Conservation (phyloP, 495 filamentous ascomycete species). For the Aspergillus sparsus region DNA sequence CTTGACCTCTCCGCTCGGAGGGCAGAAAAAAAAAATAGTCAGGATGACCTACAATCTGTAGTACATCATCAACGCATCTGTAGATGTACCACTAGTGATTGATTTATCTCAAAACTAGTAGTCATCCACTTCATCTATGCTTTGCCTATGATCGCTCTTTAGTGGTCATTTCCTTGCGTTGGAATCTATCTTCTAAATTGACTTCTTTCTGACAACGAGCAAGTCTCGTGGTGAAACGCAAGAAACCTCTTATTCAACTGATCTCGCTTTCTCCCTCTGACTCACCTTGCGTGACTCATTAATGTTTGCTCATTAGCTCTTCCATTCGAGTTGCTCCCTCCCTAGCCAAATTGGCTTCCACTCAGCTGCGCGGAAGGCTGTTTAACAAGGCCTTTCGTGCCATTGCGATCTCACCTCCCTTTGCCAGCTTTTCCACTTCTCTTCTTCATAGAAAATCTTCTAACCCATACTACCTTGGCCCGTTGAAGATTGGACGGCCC, state of each 20-base stretch:
- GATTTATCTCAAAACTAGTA: neutral
- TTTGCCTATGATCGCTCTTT: neutral
- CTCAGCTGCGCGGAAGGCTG: conserved; percentile 35
- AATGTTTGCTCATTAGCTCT: conserved; percentile 3
- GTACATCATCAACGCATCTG: too few relatives aligned
- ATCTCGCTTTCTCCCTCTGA: neutral
- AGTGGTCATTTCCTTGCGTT: neutral
- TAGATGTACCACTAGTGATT: neutral
- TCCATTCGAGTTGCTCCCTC: conserved; percentile 5
- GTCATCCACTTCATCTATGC: neutral
- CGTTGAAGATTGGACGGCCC: neutral
- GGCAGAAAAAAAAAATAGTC: conserved; percentile 6
- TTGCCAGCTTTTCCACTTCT: conserved; percentile 5
- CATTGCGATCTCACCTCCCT: conserved; percentile 20
- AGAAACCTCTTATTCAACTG: neutral
- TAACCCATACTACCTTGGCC: neutral
- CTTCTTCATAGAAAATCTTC: neutral
- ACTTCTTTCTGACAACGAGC: neutral
- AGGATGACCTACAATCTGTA: neutral
- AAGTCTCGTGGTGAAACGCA: neutral
- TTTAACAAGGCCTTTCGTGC: conserved; percentile 34
- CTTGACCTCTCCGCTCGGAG: conserved; percentile 11
- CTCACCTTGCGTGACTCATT: conserved; percentile 5
- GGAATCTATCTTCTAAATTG: neutral
- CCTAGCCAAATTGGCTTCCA: conserved; percentile 48